Evolutionary conservation across 305 asterid species (phyloP).

Genomic region (Fraxinus paxiana): DNA sequence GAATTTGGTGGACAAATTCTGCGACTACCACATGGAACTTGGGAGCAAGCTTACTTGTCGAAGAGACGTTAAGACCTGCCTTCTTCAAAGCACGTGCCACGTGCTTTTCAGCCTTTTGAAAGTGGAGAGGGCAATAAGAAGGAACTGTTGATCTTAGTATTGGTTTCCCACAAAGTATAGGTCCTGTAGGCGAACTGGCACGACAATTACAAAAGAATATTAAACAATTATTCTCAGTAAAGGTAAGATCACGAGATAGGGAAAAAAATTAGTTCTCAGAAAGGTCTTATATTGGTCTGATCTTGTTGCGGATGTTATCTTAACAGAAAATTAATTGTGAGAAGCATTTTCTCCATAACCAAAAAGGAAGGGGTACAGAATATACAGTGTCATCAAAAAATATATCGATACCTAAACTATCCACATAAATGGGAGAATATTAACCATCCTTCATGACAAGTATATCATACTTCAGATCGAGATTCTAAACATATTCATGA

Average conservation of each 20-base stretch:
- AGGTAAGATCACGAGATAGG: not conserved
- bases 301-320: not conserved
- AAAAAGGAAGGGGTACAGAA: not conserved
- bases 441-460: not conserved
- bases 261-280: not conserved
- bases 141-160: slow-evolving; percentile 48
- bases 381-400: not conserved
- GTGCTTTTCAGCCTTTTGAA: slow-evolving; percentile 49
- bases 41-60: slow-evolving; percentile 46
- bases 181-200: slow-evolving; percentile 48
- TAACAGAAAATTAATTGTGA: not conserved
- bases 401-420: not conserved
- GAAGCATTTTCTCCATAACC: not conserved
- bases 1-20: slow-evolving; percentile 43
- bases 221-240: not conserved
- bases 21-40: slow-evolving; percentile 44
- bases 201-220: slow-evolving; percentile 3
- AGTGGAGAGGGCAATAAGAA: slow-evolving; percentile 52
- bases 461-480: not conserved
- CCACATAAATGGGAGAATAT: not conserved
- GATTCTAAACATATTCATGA: not conserved
- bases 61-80: slow-evolving; percentile 42
- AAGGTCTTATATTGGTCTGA: not conserved
- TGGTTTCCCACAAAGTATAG: slow-evolving; percentile 56
- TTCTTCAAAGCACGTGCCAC: slow-evolving; percentile 49